Conservation (phyloP, 176 grass and related monocot species). For the Areca catechu region DNA sequence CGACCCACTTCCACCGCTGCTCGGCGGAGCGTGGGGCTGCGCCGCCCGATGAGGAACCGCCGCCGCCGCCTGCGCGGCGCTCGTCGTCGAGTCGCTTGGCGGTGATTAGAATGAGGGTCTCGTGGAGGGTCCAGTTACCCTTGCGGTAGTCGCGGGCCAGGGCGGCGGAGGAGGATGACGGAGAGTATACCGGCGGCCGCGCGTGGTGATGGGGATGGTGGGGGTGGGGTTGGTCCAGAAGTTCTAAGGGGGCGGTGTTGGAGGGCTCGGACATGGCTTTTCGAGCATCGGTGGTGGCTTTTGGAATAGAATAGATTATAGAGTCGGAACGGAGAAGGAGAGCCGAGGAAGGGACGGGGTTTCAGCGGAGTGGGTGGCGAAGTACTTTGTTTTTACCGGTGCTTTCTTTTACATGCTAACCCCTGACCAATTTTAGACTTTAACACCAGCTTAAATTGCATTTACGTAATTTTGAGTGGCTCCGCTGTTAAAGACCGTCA, state of each 20-base stretch:
- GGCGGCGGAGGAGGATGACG: slow-evolving; percentile 33
- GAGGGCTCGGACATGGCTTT: slow-evolving; percentile 41
- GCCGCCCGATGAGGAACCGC: not conserved
- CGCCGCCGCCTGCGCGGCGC: slow-evolving; percentile 28
- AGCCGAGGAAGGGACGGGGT: too few species aligned
- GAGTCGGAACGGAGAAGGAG: too few species aligned
- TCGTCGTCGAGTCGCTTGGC: slow-evolving; percentile 93
- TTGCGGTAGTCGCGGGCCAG: slow-evolving; percentile 78
- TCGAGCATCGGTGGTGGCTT: slow-evolving; percentile 15
- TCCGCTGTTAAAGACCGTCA: too few species aligned
- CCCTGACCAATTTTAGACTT: too few species aligned
- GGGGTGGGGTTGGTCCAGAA: not conserved
- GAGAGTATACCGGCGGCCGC: slow-evolving; percentile 28
- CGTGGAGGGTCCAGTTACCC: slow-evolving; percentile 95
- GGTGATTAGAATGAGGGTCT: slow-evolving; percentile 93
- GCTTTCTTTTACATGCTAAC: too few species aligned
- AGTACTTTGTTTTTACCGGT: too few species aligned
- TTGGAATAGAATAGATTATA: too few species aligned
- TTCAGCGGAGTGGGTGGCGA: too few species aligned
- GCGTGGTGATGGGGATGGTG: slow-evolving; percentile 19
- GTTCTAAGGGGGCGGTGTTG: slow-evolving; percentile 27
- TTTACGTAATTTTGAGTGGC: too few species aligned
- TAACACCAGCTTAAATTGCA: too few species aligned
- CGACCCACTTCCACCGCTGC: slow-evolving; percentile 99
- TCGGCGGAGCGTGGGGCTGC: slow-evolving; percentile 46